A percentile compares a stretch with the other conserved stretches of the same genome.
Evolutionary conservation across 1,284 basidiomycete species (phyloP).

Genomic region (Mycocalia duriaeana): DNA sequence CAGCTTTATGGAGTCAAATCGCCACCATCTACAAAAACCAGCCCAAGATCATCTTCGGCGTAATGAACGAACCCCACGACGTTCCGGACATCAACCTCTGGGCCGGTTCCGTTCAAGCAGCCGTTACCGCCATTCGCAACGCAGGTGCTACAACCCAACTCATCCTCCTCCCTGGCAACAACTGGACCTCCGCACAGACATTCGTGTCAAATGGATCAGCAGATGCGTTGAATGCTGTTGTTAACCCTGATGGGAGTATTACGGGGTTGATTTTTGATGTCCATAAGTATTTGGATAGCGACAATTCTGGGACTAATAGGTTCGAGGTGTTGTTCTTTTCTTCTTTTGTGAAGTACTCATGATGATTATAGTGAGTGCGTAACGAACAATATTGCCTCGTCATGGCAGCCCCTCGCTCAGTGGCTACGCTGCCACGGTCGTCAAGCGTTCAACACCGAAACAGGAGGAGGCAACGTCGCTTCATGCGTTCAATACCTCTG

Average conservation of each 20-base stretch:
- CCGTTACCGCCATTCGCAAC: conserved; percentile 50
- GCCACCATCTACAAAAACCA: conserved; percentile 48
- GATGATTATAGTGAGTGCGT: conserved; percentile 31
- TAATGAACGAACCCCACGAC: conserved; percentile 58
- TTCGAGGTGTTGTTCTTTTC: conserved; percentile 14
- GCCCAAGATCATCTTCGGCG: conserved; percentile 48
- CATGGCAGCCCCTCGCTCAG: conserved; percentile 42
- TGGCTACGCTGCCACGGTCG: conserved; percentile 50
- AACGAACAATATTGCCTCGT: conserved; percentile 47
- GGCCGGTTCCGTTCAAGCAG: conserved; percentile 45
- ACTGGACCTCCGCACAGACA: conserved; percentile 46
- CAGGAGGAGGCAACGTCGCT: conserved; percentile 51
- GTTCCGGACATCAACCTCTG: conserved; percentile 37
- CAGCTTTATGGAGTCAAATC: conserved; percentile 46
- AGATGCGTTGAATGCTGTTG: conserved; percentile 44
- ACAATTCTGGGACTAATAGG: conserved; percentile 42
- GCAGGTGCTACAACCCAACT: conserved; percentile 47
- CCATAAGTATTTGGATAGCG: conserved; percentile 60
- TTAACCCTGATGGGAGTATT: conserved; percentile 45
- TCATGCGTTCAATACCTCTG: conserved; percentile 43
- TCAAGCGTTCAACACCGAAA: conserved; percentile 60
- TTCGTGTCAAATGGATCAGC: conserved; percentile 54
- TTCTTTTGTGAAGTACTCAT: background rate
- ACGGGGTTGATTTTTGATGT: conserved; percentile 56
- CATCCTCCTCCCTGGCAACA: conserved; percentile 50